Percentiles rank a stretch among this genome's conserved stretches.
phyloP scores from a whole-genome alignment of 164 flowering plant species.

The Euptelea pleiosperma region DNA sequence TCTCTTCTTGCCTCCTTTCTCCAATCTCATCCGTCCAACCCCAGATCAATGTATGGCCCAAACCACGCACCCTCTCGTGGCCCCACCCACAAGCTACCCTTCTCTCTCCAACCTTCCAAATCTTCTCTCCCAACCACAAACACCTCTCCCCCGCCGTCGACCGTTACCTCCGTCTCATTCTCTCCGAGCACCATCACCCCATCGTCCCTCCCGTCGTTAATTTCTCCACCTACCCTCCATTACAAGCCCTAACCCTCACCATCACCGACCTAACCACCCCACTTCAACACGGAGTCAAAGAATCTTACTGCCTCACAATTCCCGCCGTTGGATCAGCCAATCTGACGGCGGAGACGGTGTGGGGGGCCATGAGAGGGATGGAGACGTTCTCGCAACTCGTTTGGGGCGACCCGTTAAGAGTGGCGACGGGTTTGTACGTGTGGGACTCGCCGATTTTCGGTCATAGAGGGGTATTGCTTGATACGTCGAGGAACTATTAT shows the following conservation, averaged over 20 bases:
- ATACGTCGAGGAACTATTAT: slow-evolving; percentile 75
- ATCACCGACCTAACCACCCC: slow-evolving; percentile 37
- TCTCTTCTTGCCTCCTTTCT: background rate
- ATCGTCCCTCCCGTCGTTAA: slow-evolving; percentile 30
- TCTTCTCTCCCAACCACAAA: slow-evolving; percentile 39
- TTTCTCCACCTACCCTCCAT: slow-evolving; percentile 22
- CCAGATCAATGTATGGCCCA: slow-evolving; percentile 77
- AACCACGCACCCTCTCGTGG: slow-evolving; percentile 53
- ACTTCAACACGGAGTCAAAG: slow-evolving; percentile 56
- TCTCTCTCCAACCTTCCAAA: slow-evolving; percentile 47
- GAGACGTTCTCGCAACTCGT: slow-evolving; percentile 89
- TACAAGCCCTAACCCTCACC: slow-evolving; percentile 30
- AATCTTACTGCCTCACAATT: slow-evolving; percentile 55
- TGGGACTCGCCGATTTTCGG: slow-evolving; percentile 60
- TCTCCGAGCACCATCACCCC: slow-evolving; percentile 45
- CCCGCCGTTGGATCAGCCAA: slow-evolving; percentile 35
- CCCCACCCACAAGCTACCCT: slow-evolving; percentile 35
- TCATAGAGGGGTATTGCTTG: slow-evolving; percentile 74
- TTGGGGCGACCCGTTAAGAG: slow-evolving; percentile 40
- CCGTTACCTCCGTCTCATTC: slow-evolving; percentile 42
- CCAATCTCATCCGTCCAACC: slow-evolving; percentile 7
- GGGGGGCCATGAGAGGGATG: slow-evolving; percentile 93
- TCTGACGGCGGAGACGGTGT: slow-evolving; percentile 52
- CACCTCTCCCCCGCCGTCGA: slow-evolving; percentile 44
- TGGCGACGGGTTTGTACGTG: slow-evolving; percentile 47